Evolutionary conservation across 2,329 filamentous ascomycete genomes (phyloP).

Genomic region (Knoxdaviesia proteae): DNA sequence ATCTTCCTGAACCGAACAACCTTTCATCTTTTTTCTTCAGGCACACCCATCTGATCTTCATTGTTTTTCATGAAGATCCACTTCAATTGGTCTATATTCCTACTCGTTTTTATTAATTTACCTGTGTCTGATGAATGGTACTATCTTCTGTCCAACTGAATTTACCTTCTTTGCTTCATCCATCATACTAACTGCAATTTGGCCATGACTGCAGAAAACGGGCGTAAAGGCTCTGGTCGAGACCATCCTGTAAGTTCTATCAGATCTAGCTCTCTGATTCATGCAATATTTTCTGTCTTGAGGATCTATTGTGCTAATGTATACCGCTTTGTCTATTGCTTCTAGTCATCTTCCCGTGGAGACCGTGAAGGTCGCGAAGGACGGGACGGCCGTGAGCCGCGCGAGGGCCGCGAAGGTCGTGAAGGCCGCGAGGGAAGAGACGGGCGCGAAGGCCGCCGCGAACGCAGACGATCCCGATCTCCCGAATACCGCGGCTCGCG

Average conservation of each 20-base stretch:
- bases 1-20: neutral
- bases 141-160: no score
- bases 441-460: slow-evolving; percentile 23
- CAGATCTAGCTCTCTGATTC: neutral
- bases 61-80: neutral
- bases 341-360: slow-evolving; percentile 2
- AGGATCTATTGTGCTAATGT: neutral
- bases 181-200: neutral
- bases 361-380: slow-evolving; percentile 9
- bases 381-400: slow-evolving; percentile 15
- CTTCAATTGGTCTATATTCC: neutral
- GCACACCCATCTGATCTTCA: slow-evolving; percentile 1
- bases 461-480: slow-evolving; percentile 67
- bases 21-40: neutral
- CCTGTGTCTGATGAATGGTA: no score
- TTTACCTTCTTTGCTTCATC: no score
- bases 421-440: slow-evolving; percentile 14
- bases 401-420: slow-evolving; percentile 15
- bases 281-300: neutral
- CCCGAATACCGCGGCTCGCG: slow-evolving; percentile 49
- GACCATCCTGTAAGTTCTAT: slow-evolving; percentile 28
- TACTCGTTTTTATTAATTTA: no score
- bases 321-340: neutral
- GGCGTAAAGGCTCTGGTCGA: slow-evolving; percentile 24
- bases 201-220: slow-evolving; percentile 14